Evolutionary conservation across 805 yeast species (phyloP), one percentile per base, ranked within the genome.

Genomic region (Myxozyma melibiosi): DNA sequence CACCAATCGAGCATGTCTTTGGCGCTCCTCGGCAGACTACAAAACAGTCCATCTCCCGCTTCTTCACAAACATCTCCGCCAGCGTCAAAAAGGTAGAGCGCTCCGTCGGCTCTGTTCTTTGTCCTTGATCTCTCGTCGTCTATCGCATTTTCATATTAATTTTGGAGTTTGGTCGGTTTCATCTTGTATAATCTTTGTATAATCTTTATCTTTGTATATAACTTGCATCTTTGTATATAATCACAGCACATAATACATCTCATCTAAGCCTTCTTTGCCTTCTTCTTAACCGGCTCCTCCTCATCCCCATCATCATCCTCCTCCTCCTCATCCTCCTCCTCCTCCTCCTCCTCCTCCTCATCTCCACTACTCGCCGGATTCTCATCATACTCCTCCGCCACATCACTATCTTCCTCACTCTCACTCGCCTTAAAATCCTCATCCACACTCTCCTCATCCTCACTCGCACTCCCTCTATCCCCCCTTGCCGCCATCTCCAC

Each of bases 321-420:
- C 8, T 20, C 62, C 7, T 50, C 62, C n/a, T 57, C 61, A 27
- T 51, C 61, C 34, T 61, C 53, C n/a, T 41, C 54, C 24, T 18
- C 43, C 24, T 57, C 68, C 18, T 61, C 70, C 9, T 61, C 70
- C 5, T 45, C 46, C 22, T 53, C 71, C 16, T 59, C 73, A 6
- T 62, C 67, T 5, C 58, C 74, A 38, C 65, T 66, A 16, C 64
- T 71, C 40, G 63, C 75, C 18, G 72, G 86, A 65, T 87, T 88
- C 11, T 90, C 85, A 67, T 87, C 92, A 67, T 78, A 88, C 70
- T 89, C 97, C 72, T 88, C 95, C 6, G 91, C 95, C 40, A 84
- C 84, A 65, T 88, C 96, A 37, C 84, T 81, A 40, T 81, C 89
- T 14, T 79, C 76, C 4, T 35, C 9, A 28, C 76, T 84, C 24